Evolutionary conservation across 1,284 basidiomycete species (phyloP), one percentile per base, ranked within the genome.

Genomic region (Ceratobasidium theobromae): DNA sequence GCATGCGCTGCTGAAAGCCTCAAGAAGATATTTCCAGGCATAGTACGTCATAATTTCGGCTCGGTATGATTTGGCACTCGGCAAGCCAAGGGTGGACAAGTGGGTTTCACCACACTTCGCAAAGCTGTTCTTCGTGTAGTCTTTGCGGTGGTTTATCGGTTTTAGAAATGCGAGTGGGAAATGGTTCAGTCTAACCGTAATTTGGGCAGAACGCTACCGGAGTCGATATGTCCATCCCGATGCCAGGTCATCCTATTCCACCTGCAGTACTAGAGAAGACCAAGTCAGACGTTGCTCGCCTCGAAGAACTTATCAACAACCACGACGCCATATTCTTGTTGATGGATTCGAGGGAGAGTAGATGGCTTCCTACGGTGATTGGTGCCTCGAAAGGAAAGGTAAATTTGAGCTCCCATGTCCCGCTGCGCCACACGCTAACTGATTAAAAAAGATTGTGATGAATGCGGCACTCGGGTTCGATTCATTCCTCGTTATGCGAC

Each of bases 391-490:
- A 91, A 76, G 84, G 83, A 60, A 98, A 98, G 84, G 90, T 88
- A 55, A 1, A 4, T 9, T 32, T 18, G n/a, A 11, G 9, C 58
- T 35, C 21, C 32, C 25, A 4, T 5, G 3, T 28, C 25, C 40
- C 5, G 14, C 14, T 25, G 4, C 45, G 6, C 16, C 6, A 38
- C 3, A 25, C 5, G 3, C n/a, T 33, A 41, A 18, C 32, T 27
- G 18, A 32, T 49, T 28, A 16, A 23, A 52, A 43, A 69, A 93
- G 88, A 88, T 98, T 67, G 89, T 99, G 1, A 82, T 99, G 74
- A 98, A 98, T 73, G 93, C 93, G 0, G 96, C 96, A 0, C 80
- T 99, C 1, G 96, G 97, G 0, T 99, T 98, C 73, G 97, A 99
- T 72, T 93, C 91, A 0, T 99, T 89, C 78, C 83, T 99, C 30